Conservation (phyloP, 1,284 basidiomycete species). For the Sporisorium graminicola region DNA sequence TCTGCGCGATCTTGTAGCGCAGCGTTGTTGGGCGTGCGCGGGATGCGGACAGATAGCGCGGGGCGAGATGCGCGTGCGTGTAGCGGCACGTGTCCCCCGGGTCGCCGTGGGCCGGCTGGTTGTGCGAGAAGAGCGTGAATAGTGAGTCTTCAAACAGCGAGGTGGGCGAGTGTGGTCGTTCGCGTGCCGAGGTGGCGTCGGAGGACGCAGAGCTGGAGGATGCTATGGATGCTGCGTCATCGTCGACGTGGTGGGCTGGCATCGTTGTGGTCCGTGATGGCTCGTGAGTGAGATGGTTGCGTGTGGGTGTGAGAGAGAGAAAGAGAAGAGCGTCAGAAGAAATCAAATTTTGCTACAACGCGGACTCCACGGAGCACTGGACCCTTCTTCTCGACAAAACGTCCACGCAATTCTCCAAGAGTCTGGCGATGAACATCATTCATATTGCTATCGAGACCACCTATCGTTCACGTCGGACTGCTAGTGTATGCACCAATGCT, state of each 20-base stretch:
- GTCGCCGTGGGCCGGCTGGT: slow-evolving; percentile 61
- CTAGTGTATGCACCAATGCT: slow-evolving; percentile 33
- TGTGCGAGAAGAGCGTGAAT: slow-evolving; percentile 60
- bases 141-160: slow-evolving; percentile 62
- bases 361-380: not conserved
- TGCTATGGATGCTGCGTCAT: slow-evolving; percentile 8
- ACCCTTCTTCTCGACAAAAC: not conserved
- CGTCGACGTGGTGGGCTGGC: not conserved
- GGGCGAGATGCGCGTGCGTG: slow-evolving; percentile 43
- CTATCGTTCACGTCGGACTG: not conserved
- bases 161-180: slow-evolving; percentile 34
- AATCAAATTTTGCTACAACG: slow-evolving; percentile 1
- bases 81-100: slow-evolving; percentile 54
- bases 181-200: not conserved
- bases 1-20: slow-evolving; percentile 51
- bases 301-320: too few species aligned
- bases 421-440: not conserved
- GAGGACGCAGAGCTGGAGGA: slow-evolving; percentile 12
- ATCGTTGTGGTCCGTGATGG: not conserved
- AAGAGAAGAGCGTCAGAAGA: not conserved
- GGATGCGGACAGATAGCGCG: slow-evolving; percentile 14
- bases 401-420: not conserved
- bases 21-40: slow-evolving; percentile 14
- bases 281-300: not conserved
- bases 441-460: not conserved